Conservation (phyloP, 495 filamentous ascomycete species). For the Podospora australis region DNA sequence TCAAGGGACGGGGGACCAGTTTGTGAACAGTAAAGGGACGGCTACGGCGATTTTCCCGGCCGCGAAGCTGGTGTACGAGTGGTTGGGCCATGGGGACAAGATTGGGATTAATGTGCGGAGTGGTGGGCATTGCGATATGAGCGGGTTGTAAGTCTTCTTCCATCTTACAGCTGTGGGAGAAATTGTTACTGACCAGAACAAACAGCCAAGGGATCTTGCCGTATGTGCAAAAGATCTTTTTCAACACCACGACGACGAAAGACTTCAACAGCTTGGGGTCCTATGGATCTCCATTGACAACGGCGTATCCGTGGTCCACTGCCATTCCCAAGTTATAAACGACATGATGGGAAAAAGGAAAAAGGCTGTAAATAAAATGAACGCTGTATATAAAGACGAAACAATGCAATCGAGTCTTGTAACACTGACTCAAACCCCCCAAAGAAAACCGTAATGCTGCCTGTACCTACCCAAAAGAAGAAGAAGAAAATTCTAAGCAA, state of each 20-base stretch:
- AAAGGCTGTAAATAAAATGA: too few relatives aligned
- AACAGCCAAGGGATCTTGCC: slow-evolving; percentile 41
- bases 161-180: neutral
- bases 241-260: slow-evolving; percentile 41
- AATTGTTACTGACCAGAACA: neutral
- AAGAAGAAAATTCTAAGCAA: slow-evolving; percentile 49
- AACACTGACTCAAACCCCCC: too few relatives aligned
- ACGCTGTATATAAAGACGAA: too few relatives aligned
- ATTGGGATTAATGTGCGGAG: slow-evolving; percentile 44
- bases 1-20: slow-evolving; percentile 43
- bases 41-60: slow-evolving; percentile 45
- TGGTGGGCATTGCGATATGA: slow-evolving; percentile 46
- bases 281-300: slow-evolving; percentile 41
- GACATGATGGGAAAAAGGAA: too few relatives aligned
- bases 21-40: slow-evolving; percentile 47
- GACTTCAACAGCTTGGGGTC: slow-evolving; percentile 40
- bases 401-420: too few relatives aligned
- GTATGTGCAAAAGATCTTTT: slow-evolving; percentile 44
- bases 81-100: slow-evolving; percentile 41
- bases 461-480: too few relatives aligned
- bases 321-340: slow-evolving; percentile 29
- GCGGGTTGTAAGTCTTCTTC: slow-evolving; percentile 37
- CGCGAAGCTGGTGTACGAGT: slow-evolving; percentile 46
- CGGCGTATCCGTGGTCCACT: slow-evolving; percentile 43
- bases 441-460: too few relatives aligned